A percentile compares a stretch with the other conserved stretches of the same genome.
Evolutionary conservation across 106 monocot species (phyloP).

Genomic region (Platanthera zijinensis): DNA sequence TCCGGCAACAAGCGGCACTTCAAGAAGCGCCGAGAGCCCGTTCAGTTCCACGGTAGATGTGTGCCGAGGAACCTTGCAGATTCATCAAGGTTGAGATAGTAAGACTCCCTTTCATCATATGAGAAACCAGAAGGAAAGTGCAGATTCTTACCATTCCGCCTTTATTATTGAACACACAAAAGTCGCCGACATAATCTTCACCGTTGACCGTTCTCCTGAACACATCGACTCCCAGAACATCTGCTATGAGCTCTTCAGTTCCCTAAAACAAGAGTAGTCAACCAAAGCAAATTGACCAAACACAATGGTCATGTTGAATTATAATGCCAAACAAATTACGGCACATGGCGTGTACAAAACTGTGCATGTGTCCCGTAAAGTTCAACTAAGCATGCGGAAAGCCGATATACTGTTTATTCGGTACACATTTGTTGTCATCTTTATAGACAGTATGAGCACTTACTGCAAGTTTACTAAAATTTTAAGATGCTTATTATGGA

Average conservation of each 20-base stretch:
- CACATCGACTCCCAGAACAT: conserved; percentile 94
- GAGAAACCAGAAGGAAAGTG: not conserved
- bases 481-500: too few relatives aligned
- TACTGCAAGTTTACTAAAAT: too few relatives aligned
- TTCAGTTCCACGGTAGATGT: conserved; percentile 88
- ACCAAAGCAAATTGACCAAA: not conserved
- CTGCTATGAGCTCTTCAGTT: conserved; percentile 87
- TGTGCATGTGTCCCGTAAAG: too few relatives aligned
- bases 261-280: conserved; percentile 33
- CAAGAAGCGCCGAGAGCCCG: conserved; percentile 90
- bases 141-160: conserved; percentile 75
- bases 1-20: conserved; percentile 91
- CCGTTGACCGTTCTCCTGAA: conserved; percentile 92
- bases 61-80: conserved; percentile 75
- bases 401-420: too few relatives aligned
- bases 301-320: too few relatives aligned
- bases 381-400: too few relatives aligned
- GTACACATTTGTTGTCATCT: too few relatives aligned
- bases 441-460: too few relatives aligned
- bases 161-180: conserved; percentile 71
- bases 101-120: not conserved
- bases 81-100: not conserved
- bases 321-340: too few relatives aligned
- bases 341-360: too few relatives aligned
- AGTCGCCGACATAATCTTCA: conserved; percentile 90